Evolutionary conservation across 768 basidiomycete species (phyloP).

Genomic region (Boletus barrowsii): DNA sequence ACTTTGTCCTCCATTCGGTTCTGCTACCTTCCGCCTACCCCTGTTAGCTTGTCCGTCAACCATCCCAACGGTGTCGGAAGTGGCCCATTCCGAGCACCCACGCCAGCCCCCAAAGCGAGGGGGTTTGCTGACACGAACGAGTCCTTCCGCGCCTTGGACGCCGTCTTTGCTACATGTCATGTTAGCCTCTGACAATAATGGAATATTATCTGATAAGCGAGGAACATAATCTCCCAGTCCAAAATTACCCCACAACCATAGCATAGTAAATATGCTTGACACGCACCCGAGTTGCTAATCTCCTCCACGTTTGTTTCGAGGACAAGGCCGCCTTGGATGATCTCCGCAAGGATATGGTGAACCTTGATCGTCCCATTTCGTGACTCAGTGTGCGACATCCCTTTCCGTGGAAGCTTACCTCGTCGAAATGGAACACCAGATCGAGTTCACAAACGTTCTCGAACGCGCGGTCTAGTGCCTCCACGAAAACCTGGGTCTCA

Average conservation of each 20-base stretch:
- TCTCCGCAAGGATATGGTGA: constrained; percentile 92
- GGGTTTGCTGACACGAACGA: constrained; percentile 83
- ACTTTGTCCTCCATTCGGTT: background rate
- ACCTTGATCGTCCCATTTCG: constrained; percentile 42
- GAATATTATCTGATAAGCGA: background rate
- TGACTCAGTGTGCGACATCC: background rate
- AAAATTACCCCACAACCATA: constrained; percentile 4
- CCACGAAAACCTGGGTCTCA: constrained; percentile 77
- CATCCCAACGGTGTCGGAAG: constrained; percentile 75
- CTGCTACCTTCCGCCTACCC: constrained; percentile 49
- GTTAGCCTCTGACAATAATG: constrained; percentile 12
- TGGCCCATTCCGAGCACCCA: constrained; percentile 56
- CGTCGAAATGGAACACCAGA: constrained; percentile 97
- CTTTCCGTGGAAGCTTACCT: constrained; percentile 48
- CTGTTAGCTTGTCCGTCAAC: constrained; percentile 72
- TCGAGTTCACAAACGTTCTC: constrained; percentile 99
- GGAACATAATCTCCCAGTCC: background rate
- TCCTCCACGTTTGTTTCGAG: constrained; percentile 92
- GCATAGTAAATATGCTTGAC: background rate
- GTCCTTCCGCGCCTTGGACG: constrained; percentile 69
- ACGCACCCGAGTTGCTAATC: constrained; percentile 68
- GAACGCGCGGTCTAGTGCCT: constrained; percentile 91
- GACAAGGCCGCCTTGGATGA: constrained; percentile 95
- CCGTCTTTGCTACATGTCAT: constrained; percentile 54
- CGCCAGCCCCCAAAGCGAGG: constrained; percentile 62